Percentiles rank a stretch among this genome's conserved stretches.
phyloP scores from a whole-genome alignment of 1,139 yeast genomes.

The Candida sp. region DNA sequence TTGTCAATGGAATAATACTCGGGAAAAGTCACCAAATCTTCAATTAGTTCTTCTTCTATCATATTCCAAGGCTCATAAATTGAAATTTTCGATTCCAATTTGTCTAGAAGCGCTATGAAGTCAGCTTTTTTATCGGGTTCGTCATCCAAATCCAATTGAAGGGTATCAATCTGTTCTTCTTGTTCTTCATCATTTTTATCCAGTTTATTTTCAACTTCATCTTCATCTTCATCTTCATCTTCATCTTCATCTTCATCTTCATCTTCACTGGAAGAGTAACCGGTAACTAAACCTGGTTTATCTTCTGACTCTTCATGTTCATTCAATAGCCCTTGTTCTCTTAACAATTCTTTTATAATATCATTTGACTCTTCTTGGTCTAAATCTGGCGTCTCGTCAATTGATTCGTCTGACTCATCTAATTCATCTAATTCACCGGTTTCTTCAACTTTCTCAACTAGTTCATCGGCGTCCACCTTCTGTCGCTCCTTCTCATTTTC shows the following conservation, averaged over 20 bases:
- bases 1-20: conserved; percentile 25
- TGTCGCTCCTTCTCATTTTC: conserved; percentile 4
- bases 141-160: conserved; percentile 18
- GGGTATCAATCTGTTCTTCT: conserved; percentile 3
- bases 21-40: conserved; percentile 25
- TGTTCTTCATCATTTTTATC: conserved; percentile 4
- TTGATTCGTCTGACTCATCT: conserved; percentile 5
- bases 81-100: conserved; percentile 21
- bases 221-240: conserved; percentile 1
- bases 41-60: conserved; percentile 34
- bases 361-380: conserved; percentile 9
- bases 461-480: conserved; percentile 6
- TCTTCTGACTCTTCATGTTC: conserved; percentile 1
- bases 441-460: conserved; percentile 8
- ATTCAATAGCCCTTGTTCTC: conserved; percentile 16
- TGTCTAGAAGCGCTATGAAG: conserved; percentile 22
- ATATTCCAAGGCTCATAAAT: conserved; percentile 37
- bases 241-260: conserved; percentile 7
- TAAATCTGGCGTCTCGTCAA: conserved; percentile 1
- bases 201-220: conserved; percentile 4
- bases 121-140: conserved; percentile 10
- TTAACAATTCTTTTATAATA: conserved; percentile 14
- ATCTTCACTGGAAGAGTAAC: conserved; percentile 13
- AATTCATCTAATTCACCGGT: conserved; percentile 6
- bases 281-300: conserved; percentile 6